phyloP scores from a whole-genome alignment of 2,329 filamentous ascomycete species.

The Exophiala viscosa region DNA sequence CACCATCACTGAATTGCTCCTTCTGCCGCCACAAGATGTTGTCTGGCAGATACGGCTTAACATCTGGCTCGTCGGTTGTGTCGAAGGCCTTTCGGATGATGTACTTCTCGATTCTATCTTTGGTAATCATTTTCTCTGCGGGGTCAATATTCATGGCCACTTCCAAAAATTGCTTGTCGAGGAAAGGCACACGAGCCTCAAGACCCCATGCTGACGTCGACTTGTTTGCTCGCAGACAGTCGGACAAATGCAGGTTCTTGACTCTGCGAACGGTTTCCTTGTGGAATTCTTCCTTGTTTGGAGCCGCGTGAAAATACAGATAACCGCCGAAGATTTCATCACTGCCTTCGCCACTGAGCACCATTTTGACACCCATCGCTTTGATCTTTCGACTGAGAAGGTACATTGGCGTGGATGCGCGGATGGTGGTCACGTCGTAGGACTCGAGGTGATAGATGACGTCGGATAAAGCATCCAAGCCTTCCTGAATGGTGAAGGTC shows the following conservation, averaged over 20 bases:
- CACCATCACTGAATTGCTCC: constrained; percentile 98
- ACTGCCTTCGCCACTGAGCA: constrained; percentile 90
- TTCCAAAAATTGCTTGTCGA: constrained; percentile 96
- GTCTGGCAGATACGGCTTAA: constrained; percentile 84
- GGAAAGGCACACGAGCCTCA: constrained; percentile 94
- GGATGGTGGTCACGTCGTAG: constrained; percentile 97
- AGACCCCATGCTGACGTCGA: constrained; percentile 97
- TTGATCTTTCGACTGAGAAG: constrained; percentile 97
- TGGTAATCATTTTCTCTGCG: constrained; percentile 89
- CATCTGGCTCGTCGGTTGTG: constrained; percentile 76
- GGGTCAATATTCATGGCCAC: constrained; percentile 91
- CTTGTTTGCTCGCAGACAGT: constrained; percentile 98
- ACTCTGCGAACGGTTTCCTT: constrained; percentile 89
- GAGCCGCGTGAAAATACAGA: constrained; percentile 95
- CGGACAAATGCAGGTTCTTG: constrained; percentile 94
- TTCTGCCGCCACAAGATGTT: constrained; percentile 98
- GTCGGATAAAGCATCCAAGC: constrained; percentile 91
- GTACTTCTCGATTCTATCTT: constrained; percentile 91
- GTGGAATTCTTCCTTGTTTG: constrained; percentile 88
- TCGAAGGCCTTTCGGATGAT: constrained; percentile 97
- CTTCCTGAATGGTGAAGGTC: constrained; percentile 97
- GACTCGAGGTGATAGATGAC: constrained; percentile 98
- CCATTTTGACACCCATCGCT: constrained; percentile 99
- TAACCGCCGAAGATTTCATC: constrained; percentile 99
- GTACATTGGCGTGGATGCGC: constrained; percentile 98